A percentile compares a stretch with the other conserved stretches of the same genome.
phyloP scores from a whole-genome alignment of 1,284 basidiomycete genomes.

The Mrakiaceae sp. region DNA sequence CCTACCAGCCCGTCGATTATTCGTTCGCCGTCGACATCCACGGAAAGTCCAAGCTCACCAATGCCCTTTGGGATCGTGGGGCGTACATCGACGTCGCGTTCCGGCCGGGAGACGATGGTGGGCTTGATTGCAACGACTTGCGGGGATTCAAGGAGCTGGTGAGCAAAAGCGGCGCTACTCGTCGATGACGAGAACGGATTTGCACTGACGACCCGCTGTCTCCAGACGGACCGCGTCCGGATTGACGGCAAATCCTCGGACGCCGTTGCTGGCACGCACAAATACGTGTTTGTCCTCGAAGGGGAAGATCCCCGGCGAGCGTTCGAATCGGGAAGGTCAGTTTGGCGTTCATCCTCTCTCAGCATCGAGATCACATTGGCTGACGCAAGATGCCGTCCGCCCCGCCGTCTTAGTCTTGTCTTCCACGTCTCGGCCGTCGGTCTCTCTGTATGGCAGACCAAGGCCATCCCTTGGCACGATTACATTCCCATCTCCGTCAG shows the following conservation, averaged over 20 bases:
- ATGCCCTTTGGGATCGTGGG: slow-evolving; percentile 2
- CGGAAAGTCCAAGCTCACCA: neutral
- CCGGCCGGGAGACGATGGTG: neutral
- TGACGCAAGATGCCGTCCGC: neutral
- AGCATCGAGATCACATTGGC: too few relatives aligned
- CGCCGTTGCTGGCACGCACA: neutral
- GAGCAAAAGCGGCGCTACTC: too few relatives aligned
- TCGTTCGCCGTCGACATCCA: too few relatives aligned
- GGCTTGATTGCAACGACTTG: too few relatives aligned
- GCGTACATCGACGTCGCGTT: slow-evolving; percentile 2
- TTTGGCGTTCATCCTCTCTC: neutral
- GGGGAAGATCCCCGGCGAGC: slow-evolving; percentile 6
- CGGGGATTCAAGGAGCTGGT: too few relatives aligned
- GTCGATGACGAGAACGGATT: too few relatives aligned
- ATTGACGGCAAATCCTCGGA: neutral
- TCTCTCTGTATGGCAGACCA: slow-evolving; percentile 13
- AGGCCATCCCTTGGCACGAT: slow-evolving; percentile 12
- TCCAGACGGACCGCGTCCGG: neutral
- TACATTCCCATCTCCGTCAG: slow-evolving; percentile 12
- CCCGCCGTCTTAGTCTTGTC: slow-evolving; percentile 2
- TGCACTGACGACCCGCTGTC: too few relatives aligned
- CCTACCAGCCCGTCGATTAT: too few relatives aligned
- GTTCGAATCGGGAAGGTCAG: slow-evolving; percentile 13
- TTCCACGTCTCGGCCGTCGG: slow-evolving; percentile 2
- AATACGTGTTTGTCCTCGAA: slow-evolving; percentile 10